Conservation (phyloP, 257 asterid genomes). For the Lycium barbarum region DNA sequence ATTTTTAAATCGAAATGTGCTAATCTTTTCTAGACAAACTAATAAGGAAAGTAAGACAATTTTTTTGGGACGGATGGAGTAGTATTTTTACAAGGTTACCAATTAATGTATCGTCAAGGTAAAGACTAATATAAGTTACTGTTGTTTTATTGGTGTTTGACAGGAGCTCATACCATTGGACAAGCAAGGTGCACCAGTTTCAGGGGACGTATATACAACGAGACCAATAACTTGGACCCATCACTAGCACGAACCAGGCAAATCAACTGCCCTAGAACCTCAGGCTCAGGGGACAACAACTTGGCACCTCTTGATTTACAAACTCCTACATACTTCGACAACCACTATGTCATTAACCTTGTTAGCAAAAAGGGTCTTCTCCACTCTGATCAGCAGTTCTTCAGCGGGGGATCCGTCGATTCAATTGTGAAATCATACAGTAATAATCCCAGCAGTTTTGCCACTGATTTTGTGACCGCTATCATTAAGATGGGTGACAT, state of each 20-base stretch:
- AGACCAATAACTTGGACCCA: slow-evolving; percentile 57
- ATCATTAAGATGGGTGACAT: slow-evolving; percentile 89
- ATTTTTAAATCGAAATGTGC: no score
- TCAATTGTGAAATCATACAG: slow-evolving; percentile 57
- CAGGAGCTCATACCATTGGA: slow-evolving; percentile 92
- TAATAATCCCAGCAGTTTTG: slow-evolving; percentile 44
- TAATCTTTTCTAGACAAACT: no score
- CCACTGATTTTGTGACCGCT: slow-evolving; percentile 60
- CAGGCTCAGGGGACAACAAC: slow-evolving; percentile 82
- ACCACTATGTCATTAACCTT: slow-evolving; percentile 66
- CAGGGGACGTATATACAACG: slow-evolving; percentile 81
- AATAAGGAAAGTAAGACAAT: no score
- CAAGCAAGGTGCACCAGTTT: slow-evolving; percentile 86
- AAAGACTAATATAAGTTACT: background rate
- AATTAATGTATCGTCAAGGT: no score
- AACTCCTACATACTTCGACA: slow-evolving; percentile 70
- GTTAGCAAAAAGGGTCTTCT: slow-evolving; percentile 71
- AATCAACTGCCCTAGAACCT: slow-evolving; percentile 62
- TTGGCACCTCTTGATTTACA: slow-evolving; percentile 79
- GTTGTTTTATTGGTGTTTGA: background rate
- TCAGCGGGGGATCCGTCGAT: slow-evolving; percentile 69
- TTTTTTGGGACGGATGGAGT: no score
- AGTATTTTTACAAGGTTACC: background rate
- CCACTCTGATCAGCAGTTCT: slow-evolving; percentile 87
- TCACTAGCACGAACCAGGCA: slow-evolving; percentile 58